phyloP scores from a whole-genome alignment of 306 rosid species.

The Quercus gilva region DNA sequence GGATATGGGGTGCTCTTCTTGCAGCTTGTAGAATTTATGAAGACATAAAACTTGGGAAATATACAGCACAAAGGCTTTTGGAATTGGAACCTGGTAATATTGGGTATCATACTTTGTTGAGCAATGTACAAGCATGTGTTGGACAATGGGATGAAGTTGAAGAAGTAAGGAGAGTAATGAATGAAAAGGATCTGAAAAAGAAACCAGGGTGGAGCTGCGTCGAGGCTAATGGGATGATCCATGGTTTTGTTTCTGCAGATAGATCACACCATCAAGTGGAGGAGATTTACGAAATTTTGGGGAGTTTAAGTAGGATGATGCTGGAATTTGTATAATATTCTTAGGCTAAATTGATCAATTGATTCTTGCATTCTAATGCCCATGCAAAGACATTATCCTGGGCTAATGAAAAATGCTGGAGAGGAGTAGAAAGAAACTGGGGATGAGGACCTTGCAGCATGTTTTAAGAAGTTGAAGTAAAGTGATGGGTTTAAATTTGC shows the following conservation, averaged over 20 bases:
- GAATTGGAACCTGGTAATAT: slow-evolving; percentile 55
- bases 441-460: slow-evolving; percentile 64
- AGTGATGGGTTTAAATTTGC: slow-evolving; percentile 44
- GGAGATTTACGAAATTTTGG: slow-evolving; percentile 35
- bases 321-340: neutral
- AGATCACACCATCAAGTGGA: slow-evolving; percentile 34
- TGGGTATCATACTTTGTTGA: slow-evolving; percentile 49
- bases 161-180: slow-evolving; percentile 46
- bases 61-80: slow-evolving; percentile 50
- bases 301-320: slow-evolving; percentile 18
- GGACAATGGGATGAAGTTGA: slow-evolving; percentile 60
- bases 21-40: slow-evolving; percentile 50
- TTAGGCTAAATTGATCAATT: neutral
- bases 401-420: neutral
- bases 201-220: slow-evolving; percentile 64
- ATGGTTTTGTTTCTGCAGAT: slow-evolving; percentile 51
- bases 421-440: slow-evolving; percentile 78
- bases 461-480: slow-evolving; percentile 29
- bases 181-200: slow-evolving; percentile 46
- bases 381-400: neutral
- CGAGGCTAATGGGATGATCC: slow-evolving; percentile 36
- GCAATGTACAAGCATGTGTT: slow-evolving; percentile 53
- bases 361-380: neutral
- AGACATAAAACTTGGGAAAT: slow-evolving; percentile 34
- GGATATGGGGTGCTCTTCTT: slow-evolving; percentile 67